Base-by-base conservation (phyloP, 2,329 filamentous ascomycete species). In the Trichophaea hybrida region DNA sequence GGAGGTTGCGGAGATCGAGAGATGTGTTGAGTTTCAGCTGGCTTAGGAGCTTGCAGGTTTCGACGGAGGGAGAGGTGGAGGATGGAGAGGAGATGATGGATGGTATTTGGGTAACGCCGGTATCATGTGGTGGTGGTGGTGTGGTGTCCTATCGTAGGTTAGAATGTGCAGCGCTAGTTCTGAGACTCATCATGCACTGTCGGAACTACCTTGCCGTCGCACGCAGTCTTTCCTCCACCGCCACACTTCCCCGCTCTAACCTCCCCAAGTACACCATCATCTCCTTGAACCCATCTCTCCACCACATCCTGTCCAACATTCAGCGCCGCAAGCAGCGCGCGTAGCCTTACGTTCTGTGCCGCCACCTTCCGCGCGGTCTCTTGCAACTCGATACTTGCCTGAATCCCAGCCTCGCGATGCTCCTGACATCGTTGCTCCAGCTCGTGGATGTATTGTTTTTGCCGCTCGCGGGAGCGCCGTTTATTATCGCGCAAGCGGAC, bases 381-480 rank as follows among this genome's bases (percentile, higher is more conserved):
- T 68, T 81, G 79, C 75, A 81, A 77, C 67, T 78, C 75, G 8
- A 75, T 66, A 2, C 76, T 76, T 4, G 78, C 78, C 58, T 74
- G 72, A 13, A 76, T 72, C 24, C 75, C 77, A 4, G 69, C 72
- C n/a, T 69, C 70, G 70, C 80, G 76, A 67, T 75, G 76, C 33
- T 75, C 75, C 17, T 72, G 72, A 37, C 80, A 62, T 48, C 73
- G 73, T 24, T 67, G 70, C 66, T 78, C 75, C 61, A 81, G 71
- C 12, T 72, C 72, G 55, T 75, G 73, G 59, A 80, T 70, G 60
- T 76, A 75, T 62, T 78, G 77, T 61, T 75, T 75, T 35, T 74
- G 75, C 40, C 78, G 76, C 33, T 75, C 76, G 38, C 78, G 74
- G 13, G 75, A 78, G 38, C 75, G 75, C 51, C 77, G 76, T 70